Base-by-base conservation (phyloP, 2,329 filamentous ascomycete genomes). In the Neonectria faginata region DNA sequence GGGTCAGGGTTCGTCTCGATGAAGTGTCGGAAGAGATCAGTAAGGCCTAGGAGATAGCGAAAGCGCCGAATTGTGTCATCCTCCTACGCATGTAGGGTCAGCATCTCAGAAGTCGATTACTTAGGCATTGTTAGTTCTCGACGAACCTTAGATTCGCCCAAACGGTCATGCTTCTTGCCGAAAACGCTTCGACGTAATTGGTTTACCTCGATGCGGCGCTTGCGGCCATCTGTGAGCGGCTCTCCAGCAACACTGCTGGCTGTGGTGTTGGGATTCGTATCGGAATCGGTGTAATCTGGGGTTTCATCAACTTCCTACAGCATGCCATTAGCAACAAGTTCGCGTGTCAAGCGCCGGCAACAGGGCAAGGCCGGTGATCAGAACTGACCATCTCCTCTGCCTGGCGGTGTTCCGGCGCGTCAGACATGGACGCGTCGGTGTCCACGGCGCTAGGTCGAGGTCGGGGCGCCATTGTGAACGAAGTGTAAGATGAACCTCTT, bases 1-100 rank as follows among this genome's bases (percentile, higher is more conserved):
- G 96, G 95, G 76, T 99, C 94, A 5, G 94, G 95, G 76, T 97
- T 99, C 9, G 94, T 93, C 77, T 98, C 94, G 81, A 99, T 99
- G 79, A 99, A 99, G 81, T 99, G 96, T 69, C 97, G 93, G 83
- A 99, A 99, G 20, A 99, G 85, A 75, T 99, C 96, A 16, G 96
- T 99, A 57, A 99, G 85, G 27, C 97, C 97, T 14, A 99, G 87
- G 1, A 99, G 87, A 78, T 99, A 99, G 68, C 94, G 91, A 78
- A 99, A 99, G 77, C 96, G 88, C 72, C 95, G 89, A 75, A 98
- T 93, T 0, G 93, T 97, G 76, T 98, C 95, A 84, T 97, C 93
- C 82, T 97, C 95, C 92, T 95, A 60, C 42, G 66, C 55, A 25
- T 10, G 44, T 33, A 16, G 44, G 18, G 60, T 68, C 27, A 66